Base-by-base conservation (phyloP, 1,284 basidiomycete species). In the Cutaneotrichosporon spelunceum region DNA sequence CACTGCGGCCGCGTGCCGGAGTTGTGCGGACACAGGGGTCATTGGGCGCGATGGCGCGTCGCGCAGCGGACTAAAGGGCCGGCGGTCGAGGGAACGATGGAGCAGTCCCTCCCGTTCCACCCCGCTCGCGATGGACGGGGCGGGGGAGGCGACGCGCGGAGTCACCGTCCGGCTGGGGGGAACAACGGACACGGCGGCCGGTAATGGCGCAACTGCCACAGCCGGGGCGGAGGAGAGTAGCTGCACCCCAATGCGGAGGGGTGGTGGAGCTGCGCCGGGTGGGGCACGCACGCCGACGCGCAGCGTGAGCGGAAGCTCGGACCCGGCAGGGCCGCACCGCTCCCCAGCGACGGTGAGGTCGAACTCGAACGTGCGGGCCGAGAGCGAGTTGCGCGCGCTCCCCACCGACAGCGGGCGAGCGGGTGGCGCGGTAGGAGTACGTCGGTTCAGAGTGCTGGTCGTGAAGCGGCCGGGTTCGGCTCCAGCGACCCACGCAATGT, bases 401-500 rank as follows among this genome's bases (percentile, higher is more conserved):
- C 48, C 60, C 14, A 57, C 34, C 34, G n/a, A 33, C 34, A 3
- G 53, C 23, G 13, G 58, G n/a, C 62, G 39, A 26, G 24, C 16
- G 6, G 55, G 55, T 21, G 61, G 30, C 16, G 53, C 30, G 10
- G 52, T 34, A 0, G 73, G 67, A 4, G 73, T 67, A 29, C 77
- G 68, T 21, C 77, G 64, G 53, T 77, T 78, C 16, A 79, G 66
- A 16, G 72, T 75, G 3, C 90, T 91, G 6, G 91, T 94, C 50
- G 92, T 78, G 21, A 94, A 80, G 50, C 89, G 83, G 1, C 91
- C 91, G 21, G 87, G 88, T 77, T 92, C 89, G 10, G 89, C 89
- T 50, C 71, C 69, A 29, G 61, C 61, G 23, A 70, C 57, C 91
- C 91, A 94, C 2, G 86, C 84, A 36, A 94, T 87, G 68, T 92